A percentile compares a stretch with the other conserved stretches of the same genome.
phyloP scores from a whole-genome alignment of 805 yeast genomes.

The Groenewaldozyma salmanticensis region DNA sequence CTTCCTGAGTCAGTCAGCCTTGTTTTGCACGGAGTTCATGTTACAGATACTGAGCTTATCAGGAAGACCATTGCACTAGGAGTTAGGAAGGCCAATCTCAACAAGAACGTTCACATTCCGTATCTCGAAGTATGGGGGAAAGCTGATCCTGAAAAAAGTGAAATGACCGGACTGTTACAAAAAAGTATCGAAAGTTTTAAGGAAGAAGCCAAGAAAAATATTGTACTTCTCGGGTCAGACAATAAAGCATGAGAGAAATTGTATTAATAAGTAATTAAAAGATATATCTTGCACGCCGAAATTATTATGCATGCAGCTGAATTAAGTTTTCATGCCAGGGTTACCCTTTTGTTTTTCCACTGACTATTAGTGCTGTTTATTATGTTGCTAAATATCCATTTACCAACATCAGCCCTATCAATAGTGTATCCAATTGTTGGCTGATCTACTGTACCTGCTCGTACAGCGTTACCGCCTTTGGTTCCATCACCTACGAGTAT shows the following conservation, averaged over 20 bases:
- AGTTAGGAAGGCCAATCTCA: slow-evolving; percentile 28
- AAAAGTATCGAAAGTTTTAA: slow-evolving; percentile 19
- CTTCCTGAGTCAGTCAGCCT: slow-evolving; percentile 18
- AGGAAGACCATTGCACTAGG: slow-evolving; percentile 23
- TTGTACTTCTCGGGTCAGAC: slow-evolving; percentile 23
- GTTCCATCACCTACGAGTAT: background rate
- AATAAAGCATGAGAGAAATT: slow-evolving; percentile 18
- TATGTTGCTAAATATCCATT: background rate
- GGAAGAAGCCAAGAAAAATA: slow-evolving; percentile 24
- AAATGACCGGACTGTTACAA: slow-evolving; percentile 25
- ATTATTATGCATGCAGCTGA: too few species aligned
- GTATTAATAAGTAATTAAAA: too few species aligned
- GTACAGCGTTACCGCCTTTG: background rate
- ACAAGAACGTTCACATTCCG: slow-evolving; percentile 24
- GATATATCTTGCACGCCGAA: too few species aligned
- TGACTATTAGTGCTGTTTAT: background rate
- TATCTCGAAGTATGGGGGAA: slow-evolving; percentile 13
- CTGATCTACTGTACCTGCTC: background rate
- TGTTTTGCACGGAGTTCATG: slow-evolving; percentile 31
- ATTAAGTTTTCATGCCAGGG: too few species aligned
- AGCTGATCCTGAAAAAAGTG: slow-evolving; percentile 17
- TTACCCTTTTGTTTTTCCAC: background rate
- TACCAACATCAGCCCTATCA: background rate
- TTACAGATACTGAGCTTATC: slow-evolving; percentile 24
- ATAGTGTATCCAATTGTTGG: background rate